Conservation (phyloP, 345 rosid genomes). For the Eucalyptus grandis region DNA sequence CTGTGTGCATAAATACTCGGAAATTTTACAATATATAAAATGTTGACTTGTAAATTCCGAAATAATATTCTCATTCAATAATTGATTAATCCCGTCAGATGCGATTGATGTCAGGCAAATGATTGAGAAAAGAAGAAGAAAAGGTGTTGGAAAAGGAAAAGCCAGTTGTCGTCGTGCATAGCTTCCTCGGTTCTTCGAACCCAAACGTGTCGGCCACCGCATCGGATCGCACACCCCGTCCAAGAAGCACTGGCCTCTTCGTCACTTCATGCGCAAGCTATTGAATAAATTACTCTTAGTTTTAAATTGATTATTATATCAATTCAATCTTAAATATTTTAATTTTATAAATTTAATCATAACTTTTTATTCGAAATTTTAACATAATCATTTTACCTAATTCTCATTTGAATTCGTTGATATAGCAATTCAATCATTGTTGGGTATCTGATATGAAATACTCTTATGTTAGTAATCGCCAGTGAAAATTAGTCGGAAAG, state of each 20-base stretch:
- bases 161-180: background rate
- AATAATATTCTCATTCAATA: background rate
- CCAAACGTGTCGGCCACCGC: background rate
- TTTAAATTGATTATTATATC: too few relatives aligned
- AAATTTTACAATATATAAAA: background rate
- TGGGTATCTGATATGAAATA: accelerated
- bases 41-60: background rate
- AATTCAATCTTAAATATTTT: background rate
- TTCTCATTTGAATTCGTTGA: background rate
- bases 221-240: background rate
- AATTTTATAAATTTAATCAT: background rate
- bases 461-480: accelerated
- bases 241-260: background rate
- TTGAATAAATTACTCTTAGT: background rate
- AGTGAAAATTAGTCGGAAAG: accelerated
- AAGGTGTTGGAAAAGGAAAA: background rate
- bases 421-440: accelerated
- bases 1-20: background rate
- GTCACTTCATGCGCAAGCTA: background rate
- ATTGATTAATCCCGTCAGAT: background rate
- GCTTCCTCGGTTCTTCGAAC: background rate
- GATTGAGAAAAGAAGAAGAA: background rate
- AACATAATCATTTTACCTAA: accelerated
- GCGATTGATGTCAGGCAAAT: background rate
- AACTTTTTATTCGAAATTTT: background rate